A percentile compares a stretch with the other conserved stretches of the same genome.
phyloP scores from a whole-genome alignment of 2,329 filamentous ascomycete species.

The Aspergillus pseudoviridinutans region DNA sequence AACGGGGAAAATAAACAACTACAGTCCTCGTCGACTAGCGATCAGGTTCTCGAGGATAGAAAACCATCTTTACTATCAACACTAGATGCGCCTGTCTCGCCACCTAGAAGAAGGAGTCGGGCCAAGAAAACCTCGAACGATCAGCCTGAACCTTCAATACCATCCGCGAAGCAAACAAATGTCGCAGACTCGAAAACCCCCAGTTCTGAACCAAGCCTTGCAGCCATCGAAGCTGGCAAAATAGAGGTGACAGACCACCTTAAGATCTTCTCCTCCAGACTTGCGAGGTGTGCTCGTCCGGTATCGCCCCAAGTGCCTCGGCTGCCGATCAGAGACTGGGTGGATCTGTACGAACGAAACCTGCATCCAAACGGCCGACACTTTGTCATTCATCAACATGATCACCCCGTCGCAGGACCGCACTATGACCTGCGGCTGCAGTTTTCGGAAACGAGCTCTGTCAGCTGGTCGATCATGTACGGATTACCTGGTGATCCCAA shows the following conservation, averaged over 20 bases:
- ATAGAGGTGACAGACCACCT: conserved; percentile 47
- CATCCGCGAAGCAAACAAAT: not conserved
- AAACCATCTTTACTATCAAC: conserved; percentile 8
- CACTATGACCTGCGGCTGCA: conserved; percentile 69
- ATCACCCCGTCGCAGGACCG: conserved; percentile 64
- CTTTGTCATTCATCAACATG: conserved; percentile 70
- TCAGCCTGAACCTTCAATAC: not conserved
- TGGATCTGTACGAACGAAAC: conserved; percentile 47
- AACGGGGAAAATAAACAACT: not conserved
- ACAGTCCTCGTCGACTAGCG: not conserved
- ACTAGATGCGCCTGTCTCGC: conserved; percentile 25
- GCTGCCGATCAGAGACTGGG: conserved; percentile 42
- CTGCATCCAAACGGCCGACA: conserved; percentile 47
- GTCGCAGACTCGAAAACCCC: not conserved
- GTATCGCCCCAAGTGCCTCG: conserved; percentile 23
- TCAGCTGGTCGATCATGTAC: conserved; percentile 63
- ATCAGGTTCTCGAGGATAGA: not conserved
- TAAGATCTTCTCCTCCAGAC: conserved; percentile 43
- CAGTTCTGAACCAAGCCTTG: conserved; percentile 20
- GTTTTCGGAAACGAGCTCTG: conserved; percentile 63
- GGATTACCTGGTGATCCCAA: conserved; percentile 58
- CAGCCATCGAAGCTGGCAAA: conserved; percentile 52
- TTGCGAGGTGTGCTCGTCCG: conserved; percentile 29
- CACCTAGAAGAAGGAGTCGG: conserved; percentile 17
- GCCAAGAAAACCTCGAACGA: not conserved